phyloP scores from a whole-genome alignment of 2,329 filamentous ascomycete species.

The Apiospora koreana region DNA sequence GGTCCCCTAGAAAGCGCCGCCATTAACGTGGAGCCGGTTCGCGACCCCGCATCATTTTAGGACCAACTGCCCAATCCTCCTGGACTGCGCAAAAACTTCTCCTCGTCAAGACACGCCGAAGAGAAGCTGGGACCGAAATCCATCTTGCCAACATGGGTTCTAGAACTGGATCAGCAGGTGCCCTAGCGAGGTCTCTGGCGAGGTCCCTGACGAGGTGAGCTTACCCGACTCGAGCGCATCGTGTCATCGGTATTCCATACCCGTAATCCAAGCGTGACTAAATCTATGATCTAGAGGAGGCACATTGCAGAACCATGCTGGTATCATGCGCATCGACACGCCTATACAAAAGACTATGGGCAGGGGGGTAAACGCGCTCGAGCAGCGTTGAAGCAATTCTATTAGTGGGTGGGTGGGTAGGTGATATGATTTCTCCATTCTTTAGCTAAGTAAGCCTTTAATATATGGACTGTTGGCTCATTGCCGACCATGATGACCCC shows the following conservation, averaged over 20 bases:
- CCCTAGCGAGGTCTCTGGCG: background rate
- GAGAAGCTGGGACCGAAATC: background rate
- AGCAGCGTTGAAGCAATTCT: no score
- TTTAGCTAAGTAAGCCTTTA: no score
- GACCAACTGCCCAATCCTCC: background rate
- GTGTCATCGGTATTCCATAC: background rate
- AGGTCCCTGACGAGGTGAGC: background rate
- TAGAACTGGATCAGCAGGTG: background rate
- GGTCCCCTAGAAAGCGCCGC: background rate
- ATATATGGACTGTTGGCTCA: no score
- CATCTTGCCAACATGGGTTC: background rate
- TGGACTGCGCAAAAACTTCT: background rate
- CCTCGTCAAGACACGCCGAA: background rate
- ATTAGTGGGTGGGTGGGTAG: no score
- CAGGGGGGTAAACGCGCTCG: no score
- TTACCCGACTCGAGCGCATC: background rate
- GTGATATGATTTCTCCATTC: no score
- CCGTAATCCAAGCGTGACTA: no score
- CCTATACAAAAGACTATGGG: no score
- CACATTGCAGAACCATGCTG: no score
- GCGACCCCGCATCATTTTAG: background rate
- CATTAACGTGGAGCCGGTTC: background rate
- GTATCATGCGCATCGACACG: no score
- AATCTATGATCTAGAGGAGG: no score
- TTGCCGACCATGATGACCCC: no score